Evolutionary conservation across 495 filamentous ascomycete genomes (phyloP).

Genomic region (Extremus antarcticus): DNA sequence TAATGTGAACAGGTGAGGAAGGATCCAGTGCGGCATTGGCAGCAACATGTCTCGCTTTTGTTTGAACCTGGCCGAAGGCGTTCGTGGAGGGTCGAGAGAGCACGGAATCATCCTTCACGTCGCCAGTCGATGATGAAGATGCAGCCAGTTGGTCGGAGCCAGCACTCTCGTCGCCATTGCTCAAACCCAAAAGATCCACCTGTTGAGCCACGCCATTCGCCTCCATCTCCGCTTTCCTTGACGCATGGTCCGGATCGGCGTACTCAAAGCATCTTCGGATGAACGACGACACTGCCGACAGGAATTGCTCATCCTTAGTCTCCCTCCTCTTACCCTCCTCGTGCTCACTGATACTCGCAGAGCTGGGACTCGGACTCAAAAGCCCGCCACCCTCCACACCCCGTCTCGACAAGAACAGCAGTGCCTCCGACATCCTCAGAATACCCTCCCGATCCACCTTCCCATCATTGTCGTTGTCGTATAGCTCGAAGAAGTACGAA

Average conservation of each 20-base stretch:
- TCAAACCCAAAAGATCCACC: slow-evolving; percentile 54
- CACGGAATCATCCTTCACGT: slow-evolving; percentile 17
- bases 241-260: slow-evolving; percentile 79
- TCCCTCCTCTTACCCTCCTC: slow-evolving; percentile 29
- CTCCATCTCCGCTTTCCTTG: slow-evolving; percentile 35
- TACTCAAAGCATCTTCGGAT: slow-evolving; percentile 97
- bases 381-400: slow-evolving; percentile 40
- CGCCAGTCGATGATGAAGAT: not conserved
- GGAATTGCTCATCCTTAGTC: slow-evolving; percentile 64
- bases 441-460: slow-evolving; percentile 96
- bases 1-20: slow-evolving; percentile 84
- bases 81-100: slow-evolving; percentile 14
- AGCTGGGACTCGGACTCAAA: not conserved
- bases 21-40: slow-evolving; percentile 90
- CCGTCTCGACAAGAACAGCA: slow-evolving; percentile 81
- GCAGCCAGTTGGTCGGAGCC: slow-evolving; percentile 8
- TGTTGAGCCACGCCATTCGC: slow-evolving; percentile 24
- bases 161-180: slow-evolving; percentile 23
- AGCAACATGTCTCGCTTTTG: slow-evolving; percentile 42
- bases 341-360: not conserved
- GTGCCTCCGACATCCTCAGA: slow-evolving; percentile 81
- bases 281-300: slow-evolving; percentile 87
- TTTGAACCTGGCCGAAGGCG: slow-evolving; percentile 19
- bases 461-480: slow-evolving; percentile 86
- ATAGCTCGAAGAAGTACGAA: slow-evolving; percentile 92